Evolutionary conservation across 805 yeast species (phyloP), one percentile per base, ranked within the genome.

Genomic region (Candida pseudoglaebosa): DNA sequence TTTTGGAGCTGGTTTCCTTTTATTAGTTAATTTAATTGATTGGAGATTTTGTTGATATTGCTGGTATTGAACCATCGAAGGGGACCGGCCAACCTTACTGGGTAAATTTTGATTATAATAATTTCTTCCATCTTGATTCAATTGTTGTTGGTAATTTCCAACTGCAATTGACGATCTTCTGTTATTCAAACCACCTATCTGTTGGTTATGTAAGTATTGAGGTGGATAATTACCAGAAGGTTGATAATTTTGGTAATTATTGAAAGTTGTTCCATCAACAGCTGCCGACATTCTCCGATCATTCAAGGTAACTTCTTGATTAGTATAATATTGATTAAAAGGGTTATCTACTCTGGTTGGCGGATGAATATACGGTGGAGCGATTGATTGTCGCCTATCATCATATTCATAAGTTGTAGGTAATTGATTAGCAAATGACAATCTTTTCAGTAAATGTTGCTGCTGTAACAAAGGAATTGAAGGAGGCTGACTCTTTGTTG

Each of bases 381-480:
- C 47, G 19, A 47, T 47, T 20, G 41, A 39, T 24, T 49, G 59
- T 17, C 42, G 40, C 34, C 49, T 49, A 26, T 50, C 51, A 12
- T 62, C 68, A 41, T 65, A 52, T 48, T 75, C 80, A 50, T 74
- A 75, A 2, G 78, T 75, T 2, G 74, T 67, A 18, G 78, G 76
- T 10, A 75, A 53, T 42, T 71, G 77, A 46, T 62, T 66, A 9
- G 72, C 61, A 41, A 63, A 67, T n/a, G 68, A 63, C 30, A 56
- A 49, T 16, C 67, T 41, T 41, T 57, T 61, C 14, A 36, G 37
- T 18, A 42, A 22, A 13, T 9, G 34, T 29, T 38, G 48, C 20
- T 52, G 57, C 32, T 54, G 61, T 29, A 58, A 49, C 6, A 61
- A 47, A 8, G 62, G 63, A 15, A 54, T 48, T 42, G 47, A 2